These are phyloP conservation scores for Suillus sp. DNA, from an alignment of 768 basidiomycete species.

Conservation along the genomic window DNA sequence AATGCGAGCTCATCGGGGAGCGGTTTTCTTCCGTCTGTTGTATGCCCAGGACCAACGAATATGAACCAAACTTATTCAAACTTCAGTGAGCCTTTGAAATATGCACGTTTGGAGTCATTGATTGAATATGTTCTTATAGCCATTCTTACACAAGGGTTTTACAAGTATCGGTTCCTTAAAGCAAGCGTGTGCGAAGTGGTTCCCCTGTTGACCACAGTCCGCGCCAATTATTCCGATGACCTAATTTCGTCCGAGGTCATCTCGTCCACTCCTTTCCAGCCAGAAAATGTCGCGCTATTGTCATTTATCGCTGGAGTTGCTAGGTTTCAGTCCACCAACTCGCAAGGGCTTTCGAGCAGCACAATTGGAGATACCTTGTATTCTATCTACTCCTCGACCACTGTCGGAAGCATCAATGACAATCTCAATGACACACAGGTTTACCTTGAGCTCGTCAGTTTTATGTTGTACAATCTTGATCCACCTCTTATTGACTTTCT, in stretches of 20 bases:
- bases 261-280: background rate
- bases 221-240: slow-evolving; percentile 10
- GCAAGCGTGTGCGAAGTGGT: slow-evolving; percentile 15
- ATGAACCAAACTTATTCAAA: background rate
- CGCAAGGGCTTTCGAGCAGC: slow-evolving; percentile 21
- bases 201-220: slow-evolving; percentile 14
- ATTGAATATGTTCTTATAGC: background rate
- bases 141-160: slow-evolving; percentile 8
- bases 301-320: slow-evolving; percentile 17
- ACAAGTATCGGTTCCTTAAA: slow-evolving; percentile 15
- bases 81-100: slow-evolving; percentile 13
- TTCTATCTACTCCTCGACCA: slow-evolving; percentile 12
- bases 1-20: background rate
- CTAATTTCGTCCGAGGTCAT: background rate
- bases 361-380: slow-evolving; percentile 23
- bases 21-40: slow-evolving; percentile 14
- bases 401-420: background rate
- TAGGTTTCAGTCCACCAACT: slow-evolving; percentile 12
- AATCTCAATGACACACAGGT: slow-evolving; percentile 4
- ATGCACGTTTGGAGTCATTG: background rate
- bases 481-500: background rate
- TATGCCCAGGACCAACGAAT: slow-evolving; percentile 13
- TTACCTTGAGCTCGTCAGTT: slow-evolving; percentile 2
- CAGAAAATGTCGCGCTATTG: slow-evolving; percentile 13
- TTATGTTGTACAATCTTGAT: background rate